phyloP scores from a whole-genome alignment of 257 asterid species.

The Buddleja alternifolia region DNA sequence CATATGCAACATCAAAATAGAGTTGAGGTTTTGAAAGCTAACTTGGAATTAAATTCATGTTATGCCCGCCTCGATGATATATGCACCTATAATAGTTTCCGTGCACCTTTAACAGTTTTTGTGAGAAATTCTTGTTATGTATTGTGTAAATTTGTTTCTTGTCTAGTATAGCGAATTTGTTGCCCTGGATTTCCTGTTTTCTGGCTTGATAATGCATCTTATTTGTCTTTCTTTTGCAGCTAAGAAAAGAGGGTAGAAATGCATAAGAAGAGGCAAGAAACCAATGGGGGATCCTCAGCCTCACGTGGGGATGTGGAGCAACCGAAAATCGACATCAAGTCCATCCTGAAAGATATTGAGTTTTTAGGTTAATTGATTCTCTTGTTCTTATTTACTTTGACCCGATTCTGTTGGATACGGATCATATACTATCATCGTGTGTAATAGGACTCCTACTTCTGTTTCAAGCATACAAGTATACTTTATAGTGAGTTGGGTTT shows the following conservation, averaged over 20 bases:
- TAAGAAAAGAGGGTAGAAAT: conserved; percentile 20
- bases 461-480: not conserved
- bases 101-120: too few species aligned
- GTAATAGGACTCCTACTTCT: not conserved
- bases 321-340: conserved; percentile 39
- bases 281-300: conserved; percentile 36
- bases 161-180: not conserved
- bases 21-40: too few species aligned
- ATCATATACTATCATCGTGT: not conserved
- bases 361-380: conserved; percentile 43
- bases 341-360: conserved; percentile 60
- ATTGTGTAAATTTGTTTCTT: not conserved
- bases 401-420: not conserved
- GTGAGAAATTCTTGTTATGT: too few species aligned
- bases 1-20: too few species aligned
- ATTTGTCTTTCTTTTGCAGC: not conserved
- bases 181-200: not conserved
- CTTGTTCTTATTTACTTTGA: not conserved
- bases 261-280: conserved; percentile 34
- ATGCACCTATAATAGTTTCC: too few species aligned
- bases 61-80: too few species aligned
- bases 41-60: too few species aligned
- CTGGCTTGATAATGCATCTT: not conserved
- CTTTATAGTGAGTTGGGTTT: too few species aligned
- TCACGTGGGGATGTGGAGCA: conserved; percentile 33